Evolutionary conservation across 306 rosid genomes (phyloP).

Genomic region (Dicorynia guianensis): DNA sequence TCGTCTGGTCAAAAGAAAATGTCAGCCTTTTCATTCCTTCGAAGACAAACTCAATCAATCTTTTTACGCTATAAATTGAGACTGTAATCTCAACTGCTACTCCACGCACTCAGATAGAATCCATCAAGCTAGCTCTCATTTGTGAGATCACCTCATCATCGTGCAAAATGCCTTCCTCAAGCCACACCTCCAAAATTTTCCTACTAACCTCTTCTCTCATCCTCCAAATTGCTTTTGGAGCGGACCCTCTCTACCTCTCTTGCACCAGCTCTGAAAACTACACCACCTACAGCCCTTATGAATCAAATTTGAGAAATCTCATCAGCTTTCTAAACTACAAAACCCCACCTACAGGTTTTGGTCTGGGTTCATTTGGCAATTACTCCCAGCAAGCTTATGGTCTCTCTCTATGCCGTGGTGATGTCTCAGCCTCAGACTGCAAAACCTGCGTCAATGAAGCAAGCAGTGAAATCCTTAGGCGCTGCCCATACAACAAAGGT

Average conservation of each 20-base stretch:
- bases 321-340: constrained; percentile 28
- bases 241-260: constrained; percentile 51
- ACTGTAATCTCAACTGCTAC: background rate
- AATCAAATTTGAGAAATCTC: constrained; percentile 36
- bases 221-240: constrained; percentile 52
- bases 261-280: constrained; percentile 57
- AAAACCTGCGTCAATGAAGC: constrained; percentile 43
- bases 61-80: constrained; percentile 26
- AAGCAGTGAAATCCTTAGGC: constrained; percentile 24
- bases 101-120: background rate
- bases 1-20: constrained; percentile 24
- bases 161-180: constrained; percentile 45
- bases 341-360: constrained; percentile 48
- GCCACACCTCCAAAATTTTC: background rate
- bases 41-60: background rate
- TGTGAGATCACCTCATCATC: background rate
- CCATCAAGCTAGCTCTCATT: background rate
- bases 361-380: constrained; percentile 30
- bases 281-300: constrained; percentile 46
- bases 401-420: constrained; percentile 47
- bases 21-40: constrained; percentile 16
- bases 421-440: constrained; percentile 49
- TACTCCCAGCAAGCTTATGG: constrained; percentile 36
- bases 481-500: constrained; percentile 42
- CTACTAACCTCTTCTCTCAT: constrained; percentile 26